A percentile compares a stretch with the other conserved stretches of the same genome.
These are phyloP conservation scores for Calonectria ilicicola DNA, from an alignment of 2,329 filamentous ascomycete species.

Conservation along the genomic window DNA sequence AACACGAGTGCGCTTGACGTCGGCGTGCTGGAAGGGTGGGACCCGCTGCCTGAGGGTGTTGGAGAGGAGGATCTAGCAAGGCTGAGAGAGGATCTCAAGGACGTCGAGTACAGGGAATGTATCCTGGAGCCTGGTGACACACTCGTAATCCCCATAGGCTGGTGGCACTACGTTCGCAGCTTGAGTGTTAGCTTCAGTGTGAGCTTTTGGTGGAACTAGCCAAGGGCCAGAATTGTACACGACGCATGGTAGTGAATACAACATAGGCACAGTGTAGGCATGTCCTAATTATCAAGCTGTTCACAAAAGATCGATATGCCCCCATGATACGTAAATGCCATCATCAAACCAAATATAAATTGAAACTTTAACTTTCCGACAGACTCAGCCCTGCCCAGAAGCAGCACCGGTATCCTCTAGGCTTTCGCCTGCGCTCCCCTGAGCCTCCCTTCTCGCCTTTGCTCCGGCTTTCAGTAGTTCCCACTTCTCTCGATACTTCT, in stretches of 20 bases:
- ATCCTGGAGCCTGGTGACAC: slow-evolving; percentile 85
- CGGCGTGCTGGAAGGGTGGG: slow-evolving; percentile 74
- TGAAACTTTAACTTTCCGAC: not conserved
- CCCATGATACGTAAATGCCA: not conserved
- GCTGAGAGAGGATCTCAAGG: slow-evolving; percentile 62
- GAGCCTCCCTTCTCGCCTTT: slow-evolving; percentile 64
- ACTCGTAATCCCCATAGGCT: slow-evolving; percentile 90
- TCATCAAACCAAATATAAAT: not conserved
- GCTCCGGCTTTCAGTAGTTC: slow-evolving; percentile 71
- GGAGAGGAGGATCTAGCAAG: slow-evolving; percentile 50
- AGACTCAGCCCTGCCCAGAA: slow-evolving; percentile 32
- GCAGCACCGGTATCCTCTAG: slow-evolving; percentile 47
- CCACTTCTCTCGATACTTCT: slow-evolving; percentile 72
- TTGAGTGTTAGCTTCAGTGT: slow-evolving; percentile 91
- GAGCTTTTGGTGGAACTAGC: slow-evolving; percentile 92
- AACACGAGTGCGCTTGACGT: slow-evolving; percentile 90
- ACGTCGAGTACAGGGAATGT: slow-evolving; percentile 78
- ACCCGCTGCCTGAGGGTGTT: slow-evolving; percentile 49
- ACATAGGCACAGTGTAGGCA: not conserved
- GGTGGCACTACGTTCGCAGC: slow-evolving; percentile 98
- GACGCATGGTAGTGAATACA: not conserved
- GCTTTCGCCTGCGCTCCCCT: slow-evolving; percentile 47
- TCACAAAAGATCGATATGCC: not conserved
- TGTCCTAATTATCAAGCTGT: not conserved
- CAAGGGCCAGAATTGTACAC: not conserved